A percentile compares a stretch with the other conserved stretches of the same genome.
phyloP scores from a whole-genome alignment of 2,329 filamentous ascomycete species.

The Cladosporium halotolerans region DNA sequence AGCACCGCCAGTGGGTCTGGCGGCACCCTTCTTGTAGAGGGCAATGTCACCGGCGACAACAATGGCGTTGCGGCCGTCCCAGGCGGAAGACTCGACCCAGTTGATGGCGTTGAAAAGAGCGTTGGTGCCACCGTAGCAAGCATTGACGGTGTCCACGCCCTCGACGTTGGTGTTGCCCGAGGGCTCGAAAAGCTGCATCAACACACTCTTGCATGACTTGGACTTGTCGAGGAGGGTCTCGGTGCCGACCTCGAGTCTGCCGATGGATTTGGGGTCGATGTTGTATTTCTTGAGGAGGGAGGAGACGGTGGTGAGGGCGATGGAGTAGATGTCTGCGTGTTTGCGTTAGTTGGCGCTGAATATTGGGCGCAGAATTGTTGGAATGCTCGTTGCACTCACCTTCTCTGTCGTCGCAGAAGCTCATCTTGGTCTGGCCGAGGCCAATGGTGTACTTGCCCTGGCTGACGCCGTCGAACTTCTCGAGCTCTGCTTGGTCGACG shows the following conservation, averaged over 20 bases:
- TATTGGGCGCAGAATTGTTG: too few species aligned
- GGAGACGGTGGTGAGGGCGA: conserved; percentile 46
- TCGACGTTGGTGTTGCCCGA: conserved; percentile 48
- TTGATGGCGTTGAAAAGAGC: conserved; percentile 49
- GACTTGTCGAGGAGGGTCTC: conserved; percentile 52
- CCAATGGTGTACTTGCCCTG: conserved; percentile 50
- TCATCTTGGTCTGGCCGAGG: conserved; percentile 50
- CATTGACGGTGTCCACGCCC: conserved; percentile 49
- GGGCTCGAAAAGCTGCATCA: conserved; percentile 47
- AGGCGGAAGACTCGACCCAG: conserved; percentile 49
- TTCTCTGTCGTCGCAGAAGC: conserved; percentile 50
- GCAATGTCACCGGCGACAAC: conserved; percentile 50
- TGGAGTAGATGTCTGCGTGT: conserved; percentile 46
- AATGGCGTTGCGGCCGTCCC: conserved; percentile 48
- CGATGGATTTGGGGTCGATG: conserved; percentile 46
- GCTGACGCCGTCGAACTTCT: conserved; percentile 50
- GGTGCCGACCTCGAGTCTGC: conserved; percentile 48
- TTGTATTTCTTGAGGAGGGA: conserved; percentile 49
- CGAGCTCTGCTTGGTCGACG: conserved; percentile 48
- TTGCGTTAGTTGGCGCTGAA: not conserved
- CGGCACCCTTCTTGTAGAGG: conserved; percentile 49
- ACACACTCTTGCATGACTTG: conserved; percentile 49
- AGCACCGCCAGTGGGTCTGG: conserved; percentile 47
- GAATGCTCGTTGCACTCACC: conserved; percentile 26
- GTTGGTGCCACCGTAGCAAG: conserved; percentile 51